Conservation (phyloP, 805 yeast species). For the Hyphopichia homilentoma region DNA sequence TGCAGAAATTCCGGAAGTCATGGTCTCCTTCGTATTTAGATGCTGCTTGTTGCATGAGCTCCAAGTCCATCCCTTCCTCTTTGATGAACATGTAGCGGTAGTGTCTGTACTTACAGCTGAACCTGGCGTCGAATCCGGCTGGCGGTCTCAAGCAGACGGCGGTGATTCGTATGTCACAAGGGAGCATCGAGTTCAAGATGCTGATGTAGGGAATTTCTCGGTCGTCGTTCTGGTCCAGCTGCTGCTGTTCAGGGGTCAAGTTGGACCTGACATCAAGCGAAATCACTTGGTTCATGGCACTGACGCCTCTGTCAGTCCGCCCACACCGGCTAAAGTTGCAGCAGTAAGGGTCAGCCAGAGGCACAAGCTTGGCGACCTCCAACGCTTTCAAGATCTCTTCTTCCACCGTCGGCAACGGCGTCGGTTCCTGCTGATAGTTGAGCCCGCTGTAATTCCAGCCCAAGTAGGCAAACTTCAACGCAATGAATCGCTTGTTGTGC, state of each 20-base stretch:
- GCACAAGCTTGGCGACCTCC: slow-evolving; percentile 60
- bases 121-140: slow-evolving; percentile 79
- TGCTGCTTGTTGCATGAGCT: slow-evolving; percentile 68
- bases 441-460: slow-evolving; percentile 96
- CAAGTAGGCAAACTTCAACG: slow-evolving; percentile 76
- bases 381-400: slow-evolving; percentile 70
- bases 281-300: slow-evolving; percentile 94
- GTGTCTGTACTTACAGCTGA: slow-evolving; percentile 83
- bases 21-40: slow-evolving; percentile 62
- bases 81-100: slow-evolving; percentile 75
- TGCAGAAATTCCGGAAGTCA: slow-evolving; percentile 93
- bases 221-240: slow-evolving; percentile 50
- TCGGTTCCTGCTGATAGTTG: slow-evolving; percentile 72
- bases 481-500: slow-evolving; percentile 64
- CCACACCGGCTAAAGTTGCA: slow-evolving; percentile 89
- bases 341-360: slow-evolving; percentile 53
- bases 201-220: slow-evolving; percentile 74
- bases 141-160: slow-evolving; percentile 85
- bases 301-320: slow-evolving; percentile 92
- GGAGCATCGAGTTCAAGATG: slow-evolving; percentile 72
- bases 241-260: slow-evolving; percentile 60
- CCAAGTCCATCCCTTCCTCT: slow-evolving; percentile 52
- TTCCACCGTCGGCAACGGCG: slow-evolving; percentile 86
- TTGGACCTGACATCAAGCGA: slow-evolving; percentile 73
- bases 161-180: slow-evolving; percentile 79